Conservation (phyloP, 2,329 filamentous ascomycete species). For the Fusarium bactridioides region DNA sequence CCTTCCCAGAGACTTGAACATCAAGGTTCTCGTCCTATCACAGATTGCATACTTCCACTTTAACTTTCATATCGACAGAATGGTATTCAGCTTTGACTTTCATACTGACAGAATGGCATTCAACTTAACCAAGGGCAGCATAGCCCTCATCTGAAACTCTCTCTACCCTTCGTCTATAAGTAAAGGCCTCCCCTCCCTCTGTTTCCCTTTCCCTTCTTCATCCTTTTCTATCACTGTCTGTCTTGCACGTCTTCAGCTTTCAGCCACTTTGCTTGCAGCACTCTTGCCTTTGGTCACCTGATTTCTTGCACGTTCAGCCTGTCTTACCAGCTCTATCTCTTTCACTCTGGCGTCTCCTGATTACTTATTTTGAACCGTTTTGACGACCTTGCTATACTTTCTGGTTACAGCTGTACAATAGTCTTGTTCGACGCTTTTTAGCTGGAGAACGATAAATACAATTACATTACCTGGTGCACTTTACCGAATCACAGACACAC, state of each 20-base stretch:
- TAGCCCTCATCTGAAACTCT: background rate
- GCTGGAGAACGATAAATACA: background rate
- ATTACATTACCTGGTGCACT: background rate
- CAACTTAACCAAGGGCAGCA: background rate
- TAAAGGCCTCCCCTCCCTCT: background rate
- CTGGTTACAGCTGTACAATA: background rate
- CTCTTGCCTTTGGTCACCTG: background rate
- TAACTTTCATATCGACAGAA: background rate
- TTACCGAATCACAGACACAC: background rate
- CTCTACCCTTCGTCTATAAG: background rate
- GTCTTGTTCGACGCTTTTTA: background rate
- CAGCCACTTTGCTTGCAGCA: background rate
- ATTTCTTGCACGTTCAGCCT: background rate
- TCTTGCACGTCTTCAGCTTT: background rate
- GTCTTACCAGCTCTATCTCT: background rate
- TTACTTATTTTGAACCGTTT: background rate
- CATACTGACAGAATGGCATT: fast-evolving
- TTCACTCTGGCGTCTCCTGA: background rate
- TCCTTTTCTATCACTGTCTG: background rate
- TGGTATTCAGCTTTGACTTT: background rate
- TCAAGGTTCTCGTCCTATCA: background rate
- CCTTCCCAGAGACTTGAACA: too few species aligned
- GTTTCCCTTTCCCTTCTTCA: background rate
- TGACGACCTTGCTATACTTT: background rate
- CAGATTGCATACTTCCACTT: fast-evolving